Base-by-base conservation (phyloP, 768 basidiomycete genomes). In the Lentinula detonsa region DNA sequence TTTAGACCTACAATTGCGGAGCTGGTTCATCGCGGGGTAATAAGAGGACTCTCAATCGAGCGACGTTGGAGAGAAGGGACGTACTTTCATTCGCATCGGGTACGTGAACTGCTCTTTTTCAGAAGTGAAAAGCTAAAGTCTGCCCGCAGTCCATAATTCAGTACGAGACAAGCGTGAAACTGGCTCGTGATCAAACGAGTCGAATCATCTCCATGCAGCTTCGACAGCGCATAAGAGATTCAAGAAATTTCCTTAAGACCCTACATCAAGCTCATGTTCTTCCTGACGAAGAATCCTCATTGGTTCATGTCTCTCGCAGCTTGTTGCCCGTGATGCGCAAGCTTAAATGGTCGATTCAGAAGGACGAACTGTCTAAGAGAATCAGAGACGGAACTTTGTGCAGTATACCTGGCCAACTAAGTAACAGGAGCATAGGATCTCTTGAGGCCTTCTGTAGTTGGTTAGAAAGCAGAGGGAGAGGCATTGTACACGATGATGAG, bases 331-430 rank as follows among this genome's bases (percentile, higher is more conserved):
- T 82, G 23, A 77, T 90, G 67, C 84, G 82, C 60, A 76, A 81
- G 67, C 76, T 91, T 62, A 90, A 90, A 69, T 91, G 88, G 87
- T 84, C 81, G 42, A 70, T 89, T 52, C 83, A 85, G 66, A 76
- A 79, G 11, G 90, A 90, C 67, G 77, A 75, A 51, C 74, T 89
- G 31, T 82, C 88, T 4, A 81, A 78, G 69, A 70, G 81, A 62
- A 76, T 89, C 59, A 81, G 85, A 68, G 73, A 77, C 37, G 75
- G 78, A 54, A 70, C 73, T 15, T 39, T 70, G 70, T 63, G 68
- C 66, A 53, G 59, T 61, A n/a, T 31, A 52, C 61, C 50, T 31
- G 35, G 57, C 40, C 37, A 15, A 43, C 48, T 61, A 33, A 60
- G 54, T 16, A 61, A 56, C 40, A 43, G 62, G 1, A 64, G 68